phyloP scores from a whole-genome alignment of 2,329 filamentous ascomycete species.

The Pseudogymnoascus sp. region DNA sequence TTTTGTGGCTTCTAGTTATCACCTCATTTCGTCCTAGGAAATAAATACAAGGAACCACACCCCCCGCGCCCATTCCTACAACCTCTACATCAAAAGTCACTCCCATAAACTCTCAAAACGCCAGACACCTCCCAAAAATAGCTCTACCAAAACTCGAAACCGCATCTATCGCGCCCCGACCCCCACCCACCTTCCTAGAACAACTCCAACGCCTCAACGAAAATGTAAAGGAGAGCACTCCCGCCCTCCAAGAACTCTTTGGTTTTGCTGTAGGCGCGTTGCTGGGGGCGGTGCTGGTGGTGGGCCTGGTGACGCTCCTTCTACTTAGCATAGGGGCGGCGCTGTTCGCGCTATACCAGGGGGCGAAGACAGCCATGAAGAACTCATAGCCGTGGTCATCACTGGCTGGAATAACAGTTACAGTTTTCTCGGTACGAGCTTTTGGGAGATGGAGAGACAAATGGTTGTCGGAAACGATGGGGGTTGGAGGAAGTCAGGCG shows the following conservation, averaged over 20 bases:
- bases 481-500: too few species aligned
- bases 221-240: background rate
- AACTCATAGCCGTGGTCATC: too few species aligned
- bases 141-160: background rate
- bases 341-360: background rate
- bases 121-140: background rate
- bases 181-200: too few species aligned
- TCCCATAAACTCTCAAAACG: background rate
- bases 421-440: background rate
- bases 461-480: background rate
- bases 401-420: too few species aligned
- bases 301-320: background rate
- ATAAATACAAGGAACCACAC: background rate
- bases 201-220: background rate
- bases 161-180: too few species aligned
- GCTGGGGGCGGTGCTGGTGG: background rate
- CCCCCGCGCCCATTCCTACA: background rate
- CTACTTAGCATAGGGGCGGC: background rate
- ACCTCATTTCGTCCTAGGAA: background rate
- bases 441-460: background rate
- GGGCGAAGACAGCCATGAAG: background rate
- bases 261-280: background rate
- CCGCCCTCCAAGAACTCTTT: background rate
- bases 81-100: too few species aligned
- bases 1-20: background rate